Evolutionary conservation across 106 monocot genomes (phyloP), one percentile per base, ranked within the genome.

Genomic region (Agapanthus africanus): DNA sequence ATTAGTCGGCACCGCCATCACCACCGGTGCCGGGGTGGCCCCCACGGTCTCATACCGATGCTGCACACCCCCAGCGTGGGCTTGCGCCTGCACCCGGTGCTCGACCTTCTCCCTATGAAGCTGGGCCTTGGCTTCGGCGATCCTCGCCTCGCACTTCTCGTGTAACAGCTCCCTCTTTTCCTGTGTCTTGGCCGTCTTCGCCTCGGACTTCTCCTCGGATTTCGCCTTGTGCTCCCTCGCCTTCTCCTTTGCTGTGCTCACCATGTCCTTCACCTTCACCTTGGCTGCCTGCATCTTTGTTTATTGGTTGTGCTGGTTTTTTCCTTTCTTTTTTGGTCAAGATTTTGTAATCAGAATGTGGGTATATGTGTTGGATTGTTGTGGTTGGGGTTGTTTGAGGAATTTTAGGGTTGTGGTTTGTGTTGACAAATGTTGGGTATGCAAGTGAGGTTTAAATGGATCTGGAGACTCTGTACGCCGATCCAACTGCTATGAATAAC

Each of bases 211-310:
- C 60, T 73, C 87, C 49, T 74, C 65, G 4, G 71, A 33, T 61
- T 77, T 83, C 23, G 76, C 81, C 3, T 76, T 41, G 66, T 56
- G 36, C 61, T 74, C 59, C 67, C 59, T 70, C 40, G 72, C 25
- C 80, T 80, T 80, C 74, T 80, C 87, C 66, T 83, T 83, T 26
- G 69, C 75, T 4, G 69, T 13, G 72, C 87, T 87, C 31, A 11
- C 65, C 77, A 78, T 72, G 69, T 87, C 87, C 77, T 80, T 76
- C 54, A 60, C 49, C 77, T 75, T 85, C 71, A 73, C 82, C 49
- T 69, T 86, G 50, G 73, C 82, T 5, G 67, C n/a, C 0, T 83
- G 72, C 83, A 83, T 87, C 8, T 74, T 0, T 13, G 18, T 36
- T 11, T 37, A 13, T 4, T 35, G 3, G 10, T 9, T 27, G 39